Evolutionary conservation across 2,329 filamentous ascomycete species (phyloP).

Genomic region (Fusarium metavorans): DNA sequence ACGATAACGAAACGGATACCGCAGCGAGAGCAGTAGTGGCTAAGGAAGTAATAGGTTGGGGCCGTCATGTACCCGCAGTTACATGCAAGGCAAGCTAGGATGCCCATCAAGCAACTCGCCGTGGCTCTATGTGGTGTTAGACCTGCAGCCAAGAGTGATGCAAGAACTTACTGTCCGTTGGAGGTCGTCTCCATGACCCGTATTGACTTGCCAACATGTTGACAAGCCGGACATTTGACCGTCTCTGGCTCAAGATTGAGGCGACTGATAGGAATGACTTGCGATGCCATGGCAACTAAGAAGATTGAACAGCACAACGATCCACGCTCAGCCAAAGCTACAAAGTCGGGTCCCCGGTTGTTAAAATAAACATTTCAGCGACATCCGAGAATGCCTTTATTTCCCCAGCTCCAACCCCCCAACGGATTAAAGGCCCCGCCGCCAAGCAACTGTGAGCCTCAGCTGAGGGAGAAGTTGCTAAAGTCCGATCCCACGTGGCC

Average conservation of each 20-base stretch:
- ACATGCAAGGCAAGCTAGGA: conserved; percentile 7
- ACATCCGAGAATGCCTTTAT: background rate
- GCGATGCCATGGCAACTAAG: background rate
- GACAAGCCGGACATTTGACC: conserved; percentile 18
- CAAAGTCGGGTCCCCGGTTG: background rate
- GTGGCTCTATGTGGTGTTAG: background rate
- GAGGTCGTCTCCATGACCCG: conserved; percentile 15
- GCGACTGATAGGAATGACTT: conserved; percentile 1
- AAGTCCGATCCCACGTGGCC: background rate
- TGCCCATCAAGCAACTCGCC: background rate
- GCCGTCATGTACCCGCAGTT: conserved; percentile 15
- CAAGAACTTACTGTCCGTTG: background rate
- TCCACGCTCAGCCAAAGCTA: background rate
- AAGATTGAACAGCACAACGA: background rate
- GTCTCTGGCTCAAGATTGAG: conserved; percentile 6
- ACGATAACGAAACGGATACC: conserved; percentile 11
- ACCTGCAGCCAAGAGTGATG: background rate
- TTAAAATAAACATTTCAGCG: background rate
- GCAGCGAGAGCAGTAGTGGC: conserved; percentile 14
- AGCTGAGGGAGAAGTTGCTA: background rate
- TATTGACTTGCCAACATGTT: conserved; percentile 11
- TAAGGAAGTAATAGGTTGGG: conserved; percentile 13
- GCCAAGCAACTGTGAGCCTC: conserved; percentile 4
- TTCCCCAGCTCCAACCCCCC: background rate
- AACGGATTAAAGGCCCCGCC: background rate